Evolutionary conservation across 148 eudicot genomes (phyloP).

Genomic region (Spergularia marina): DNA sequence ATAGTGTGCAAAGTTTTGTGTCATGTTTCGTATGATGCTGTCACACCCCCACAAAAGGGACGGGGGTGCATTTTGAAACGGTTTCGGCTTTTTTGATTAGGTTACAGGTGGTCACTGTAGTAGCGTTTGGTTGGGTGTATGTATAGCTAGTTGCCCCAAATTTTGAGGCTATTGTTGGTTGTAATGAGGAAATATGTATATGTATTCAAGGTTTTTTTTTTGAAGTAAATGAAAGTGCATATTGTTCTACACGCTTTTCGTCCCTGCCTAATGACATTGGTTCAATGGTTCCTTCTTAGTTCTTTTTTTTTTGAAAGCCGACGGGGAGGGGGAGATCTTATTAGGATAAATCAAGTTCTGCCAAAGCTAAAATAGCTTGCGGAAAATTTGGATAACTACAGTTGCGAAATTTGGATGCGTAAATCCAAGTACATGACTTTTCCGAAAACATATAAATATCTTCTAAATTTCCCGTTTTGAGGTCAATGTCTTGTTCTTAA

Average conservation of each 20-base stretch:
- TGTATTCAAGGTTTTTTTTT: conserved; percentile 25
- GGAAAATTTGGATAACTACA: too few species aligned
- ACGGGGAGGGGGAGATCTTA: too few species aligned
- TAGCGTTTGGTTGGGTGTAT: conserved; percentile 26
- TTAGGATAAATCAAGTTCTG: too few species aligned
- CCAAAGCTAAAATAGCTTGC: too few species aligned
- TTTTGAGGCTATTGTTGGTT: conserved; percentile 28
- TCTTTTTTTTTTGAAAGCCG: too few species aligned
- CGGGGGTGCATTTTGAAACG: conserved; percentile 24
- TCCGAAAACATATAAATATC: too few species aligned
- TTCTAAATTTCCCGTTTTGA: too few species aligned
- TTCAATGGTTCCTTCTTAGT: too few species aligned
- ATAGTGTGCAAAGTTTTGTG: conserved; percentile 25
- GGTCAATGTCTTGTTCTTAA: too few species aligned
- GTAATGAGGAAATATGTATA: conserved; percentile 24
- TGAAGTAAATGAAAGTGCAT: conserved; percentile 17
- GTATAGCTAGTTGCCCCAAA: conserved; percentile 22
- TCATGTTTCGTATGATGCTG: conserved; percentile 3
- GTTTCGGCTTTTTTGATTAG: conserved; percentile 20
- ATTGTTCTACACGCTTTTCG: background rate
- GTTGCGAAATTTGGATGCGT: too few species aligned
- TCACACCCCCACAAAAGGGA: conserved; percentile 19
- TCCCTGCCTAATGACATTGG: background rate
- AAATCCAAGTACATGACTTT: too few species aligned
- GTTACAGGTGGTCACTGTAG: conserved; percentile 9